phyloP scores from a whole-genome alignment of 192 early-diverging fungal genomes.

The Coemansia sp. region DNA sequence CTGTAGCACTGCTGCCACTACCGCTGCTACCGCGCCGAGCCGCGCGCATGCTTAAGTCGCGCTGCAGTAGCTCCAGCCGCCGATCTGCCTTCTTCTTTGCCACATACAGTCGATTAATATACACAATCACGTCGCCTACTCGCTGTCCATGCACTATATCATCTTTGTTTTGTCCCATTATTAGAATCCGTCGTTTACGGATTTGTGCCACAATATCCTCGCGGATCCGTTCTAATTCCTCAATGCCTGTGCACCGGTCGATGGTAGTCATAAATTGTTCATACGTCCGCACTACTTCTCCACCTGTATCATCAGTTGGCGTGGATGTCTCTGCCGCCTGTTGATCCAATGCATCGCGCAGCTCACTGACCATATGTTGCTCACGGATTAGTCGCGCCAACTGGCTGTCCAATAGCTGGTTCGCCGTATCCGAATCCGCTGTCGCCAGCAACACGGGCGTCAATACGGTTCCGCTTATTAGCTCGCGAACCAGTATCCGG shows the following conservation, averaged over 20 bases:
- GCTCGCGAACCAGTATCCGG: slow-evolving; percentile 68
- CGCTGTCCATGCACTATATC: slow-evolving; percentile 81
- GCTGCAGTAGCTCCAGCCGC: slow-evolving; percentile 58
- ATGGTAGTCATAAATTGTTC: slow-evolving; percentile 76
- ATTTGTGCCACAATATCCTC: slow-evolving; percentile 76
- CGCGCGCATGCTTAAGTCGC: slow-evolving; percentile 1
- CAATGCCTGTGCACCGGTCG: slow-evolving; percentile 61
- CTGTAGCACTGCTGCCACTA: background rate
- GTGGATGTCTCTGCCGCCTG: slow-evolving; percentile 44
- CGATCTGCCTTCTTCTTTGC: slow-evolving; percentile 77
- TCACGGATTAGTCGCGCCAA: slow-evolving; percentile 50
- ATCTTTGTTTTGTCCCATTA: slow-evolving; percentile 62
- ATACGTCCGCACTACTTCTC: slow-evolving; percentile 52
- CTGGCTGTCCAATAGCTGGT: slow-evolving; percentile 72
- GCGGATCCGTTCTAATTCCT: slow-evolving; percentile 63
- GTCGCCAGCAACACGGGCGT: slow-evolving; percentile 66
- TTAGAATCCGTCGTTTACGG: slow-evolving; percentile 58
- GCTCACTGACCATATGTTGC: slow-evolving; percentile 68
- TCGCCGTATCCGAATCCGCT: slow-evolving; percentile 85
- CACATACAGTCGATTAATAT: slow-evolving; percentile 70
- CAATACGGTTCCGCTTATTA: slow-evolving; percentile 68
- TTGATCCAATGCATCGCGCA: slow-evolving; percentile 65
- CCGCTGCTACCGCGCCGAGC: background rate
- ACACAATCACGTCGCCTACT: slow-evolving; percentile 69
- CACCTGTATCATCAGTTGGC: slow-evolving; percentile 3